These are phyloP conservation scores for Trichoderma gamsii DNA, from an alignment of 495 filamentous ascomycete genomes.

Conservation along the genomic window DNA sequence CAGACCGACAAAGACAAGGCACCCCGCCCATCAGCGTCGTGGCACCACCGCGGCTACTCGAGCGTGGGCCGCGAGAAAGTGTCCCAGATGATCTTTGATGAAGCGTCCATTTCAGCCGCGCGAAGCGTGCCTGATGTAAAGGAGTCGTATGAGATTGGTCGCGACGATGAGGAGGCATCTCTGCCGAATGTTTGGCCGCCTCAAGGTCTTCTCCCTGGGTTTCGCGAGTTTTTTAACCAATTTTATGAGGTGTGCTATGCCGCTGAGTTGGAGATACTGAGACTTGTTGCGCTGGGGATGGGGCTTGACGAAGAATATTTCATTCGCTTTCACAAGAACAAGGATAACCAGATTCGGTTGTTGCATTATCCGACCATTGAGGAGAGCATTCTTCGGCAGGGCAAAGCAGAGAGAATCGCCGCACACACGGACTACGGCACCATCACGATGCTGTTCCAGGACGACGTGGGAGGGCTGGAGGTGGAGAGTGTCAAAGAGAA, in stretches of 20 bases:
- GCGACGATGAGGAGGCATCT: conserved; percentile 21
- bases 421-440: conserved; percentile 39
- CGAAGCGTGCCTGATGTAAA: conserved; percentile 15
- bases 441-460: conserved; percentile 39
- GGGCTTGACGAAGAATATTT: not conserved
- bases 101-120: not conserved
- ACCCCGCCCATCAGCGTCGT: not conserved
- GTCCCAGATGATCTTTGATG: not conserved
- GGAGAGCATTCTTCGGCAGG: conserved; percentile 14
- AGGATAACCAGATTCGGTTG: conserved; percentile 43
- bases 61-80: not conserved
- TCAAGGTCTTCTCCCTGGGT: conserved; percentile 23
- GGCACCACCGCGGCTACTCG: conserved; percentile 11
- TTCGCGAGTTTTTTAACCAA: conserved; percentile 26
- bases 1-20: conserved; percentile 4
- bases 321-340: not conserved
- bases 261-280: conserved; percentile 20
- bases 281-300: conserved; percentile 19
- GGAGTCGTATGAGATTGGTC: conserved; percentile 31
- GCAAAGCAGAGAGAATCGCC: conserved; percentile 18
- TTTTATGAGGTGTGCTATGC: conserved; percentile 23
- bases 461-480: conserved; percentile 35
- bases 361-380: conserved; percentile 52
- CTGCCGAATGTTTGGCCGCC: conserved; percentile 27
- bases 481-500: conserved; percentile 24